These are phyloP conservation scores for Sungouiozyma ichnusensis DNA, from an alignment of 805 yeast genomes.

Conservation along the genomic window DNA sequence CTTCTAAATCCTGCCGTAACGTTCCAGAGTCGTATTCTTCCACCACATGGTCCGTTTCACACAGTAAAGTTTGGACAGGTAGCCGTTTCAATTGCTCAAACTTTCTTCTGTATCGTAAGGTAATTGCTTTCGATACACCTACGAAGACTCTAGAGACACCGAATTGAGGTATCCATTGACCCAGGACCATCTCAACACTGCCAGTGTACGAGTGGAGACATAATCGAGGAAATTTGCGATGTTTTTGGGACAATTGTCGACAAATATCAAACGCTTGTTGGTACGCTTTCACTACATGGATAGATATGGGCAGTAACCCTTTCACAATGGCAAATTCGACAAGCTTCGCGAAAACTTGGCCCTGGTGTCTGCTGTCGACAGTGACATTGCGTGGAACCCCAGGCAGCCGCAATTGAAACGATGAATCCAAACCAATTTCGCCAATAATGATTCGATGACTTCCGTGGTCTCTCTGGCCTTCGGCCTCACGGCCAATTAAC, in stretches of 20 bases:
- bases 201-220: conserved; percentile 85
- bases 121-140: conserved; percentile 22
- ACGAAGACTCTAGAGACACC: conserved; percentile 19
- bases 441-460: conserved; percentile 41
- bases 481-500: conserved; percentile 17
- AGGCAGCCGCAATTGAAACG: conserved; percentile 52
- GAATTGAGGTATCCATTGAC: conserved; percentile 31
- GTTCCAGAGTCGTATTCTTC: background rate
- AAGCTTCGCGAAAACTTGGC: conserved; percentile 38
- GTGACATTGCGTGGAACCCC: conserved; percentile 36
- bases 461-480: conserved; percentile 23
- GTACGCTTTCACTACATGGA: conserved; percentile 81
- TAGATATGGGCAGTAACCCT: conserved; percentile 42
- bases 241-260: conserved; percentile 16
- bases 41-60: background rate
- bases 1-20: background rate
- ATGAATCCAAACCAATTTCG: conserved; percentile 83
- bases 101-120: conserved; percentile 4
- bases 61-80: conserved; percentile 1
- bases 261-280: conserved; percentile 42
- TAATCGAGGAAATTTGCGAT: conserved; percentile 24
- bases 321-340: conserved; percentile 43
- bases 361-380: conserved; percentile 52
- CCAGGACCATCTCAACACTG: conserved; percentile 52
- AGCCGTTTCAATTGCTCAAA: background rate